phyloP scores from a whole-genome alignment of 176 grass and related monocot genomes.

The Alopecurus myosuroides region DNA sequence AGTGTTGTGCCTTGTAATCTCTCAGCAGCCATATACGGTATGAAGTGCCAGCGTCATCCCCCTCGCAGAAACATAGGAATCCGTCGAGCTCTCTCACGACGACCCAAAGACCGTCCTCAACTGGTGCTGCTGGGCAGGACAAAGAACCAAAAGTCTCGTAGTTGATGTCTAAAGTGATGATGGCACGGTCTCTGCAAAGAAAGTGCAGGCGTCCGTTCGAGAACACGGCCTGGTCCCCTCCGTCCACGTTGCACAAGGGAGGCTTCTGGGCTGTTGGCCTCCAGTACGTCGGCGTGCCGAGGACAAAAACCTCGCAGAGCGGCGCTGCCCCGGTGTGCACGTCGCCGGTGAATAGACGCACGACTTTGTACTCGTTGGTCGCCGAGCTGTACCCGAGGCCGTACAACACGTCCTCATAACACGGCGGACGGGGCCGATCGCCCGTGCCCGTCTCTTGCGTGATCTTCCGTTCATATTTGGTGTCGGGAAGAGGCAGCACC shows the following conservation, averaged over 20 bases:
- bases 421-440: too few relatives aligned
- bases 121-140: background rate
- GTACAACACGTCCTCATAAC: background rate
- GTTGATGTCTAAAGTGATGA: background rate
- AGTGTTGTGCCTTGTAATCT: background rate
- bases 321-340: background rate
- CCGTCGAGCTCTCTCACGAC: conserved; percentile 6
- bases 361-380: background rate
- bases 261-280: background rate
- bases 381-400: conserved; percentile 8
- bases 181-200: background rate
- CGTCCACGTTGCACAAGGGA: background rate
- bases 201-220: conserved; percentile 10
- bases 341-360: background rate
- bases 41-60: too few relatives aligned
- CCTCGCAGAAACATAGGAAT: background rate
- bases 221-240: background rate
- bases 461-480: too few relatives aligned
- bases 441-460: too few relatives aligned
- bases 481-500: too few relatives aligned
- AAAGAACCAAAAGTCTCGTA: conserved; percentile 7
- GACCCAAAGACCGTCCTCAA: too few relatives aligned
- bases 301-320: background rate
- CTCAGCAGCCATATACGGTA: background rate
- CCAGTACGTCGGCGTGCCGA: too few relatives aligned